Base-by-base conservation (phyloP, 169 alveolate species). In the Plasmodium berghei region DNA sequence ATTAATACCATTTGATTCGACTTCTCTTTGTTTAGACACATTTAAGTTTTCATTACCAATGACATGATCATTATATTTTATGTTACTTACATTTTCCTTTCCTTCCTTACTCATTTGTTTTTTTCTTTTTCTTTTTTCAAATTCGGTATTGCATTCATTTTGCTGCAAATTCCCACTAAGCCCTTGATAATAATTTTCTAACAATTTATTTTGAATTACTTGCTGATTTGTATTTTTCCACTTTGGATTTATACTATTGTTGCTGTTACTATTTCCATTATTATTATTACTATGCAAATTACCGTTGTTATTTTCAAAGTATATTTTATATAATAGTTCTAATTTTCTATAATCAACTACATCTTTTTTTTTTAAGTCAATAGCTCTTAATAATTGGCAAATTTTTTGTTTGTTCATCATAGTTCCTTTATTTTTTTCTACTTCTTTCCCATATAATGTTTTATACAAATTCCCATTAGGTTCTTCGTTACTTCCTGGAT, bases 111-210 rank as follows among this genome's bases (percentile, higher is more conserved):
- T 34, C 42, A 34, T 34, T 34, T 34, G 42, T 9, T 26, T 62
- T 20, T 62, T 9, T 26, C 22, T 16, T 62, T 22, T 5, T 62
- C 49, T 16, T 26, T 26, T 46, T 20, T 62, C 22, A 40, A 56
- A 10, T 8, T 26, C 42, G 42, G 8, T 49, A 48, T 62, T 59
- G 48, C n/a, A n/a, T 18, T 45, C 62, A 2, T 18, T 45, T 34
- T 52, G 16, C 34, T 69, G 56, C 24, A 75, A n/a, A 22, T 75
- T 75, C 0, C 77, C 69, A 9, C 64, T 62, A 24, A 63, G 42
- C 14, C 62, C 64, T 26, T 75, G 73, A 26, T 63, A 63, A 12
- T 75, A 63, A 75, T 75, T 75, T 18, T 75, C 89, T 67, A 63
- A 9, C 20, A 75, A 22, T 42, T 63, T 64, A 24, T 63, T 75